A percentile compares a stretch with the other conserved stretches of the same genome.
phyloP scores from a whole-genome alignment of 345 rosid species.

The Eucalyptus rudis region DNA sequence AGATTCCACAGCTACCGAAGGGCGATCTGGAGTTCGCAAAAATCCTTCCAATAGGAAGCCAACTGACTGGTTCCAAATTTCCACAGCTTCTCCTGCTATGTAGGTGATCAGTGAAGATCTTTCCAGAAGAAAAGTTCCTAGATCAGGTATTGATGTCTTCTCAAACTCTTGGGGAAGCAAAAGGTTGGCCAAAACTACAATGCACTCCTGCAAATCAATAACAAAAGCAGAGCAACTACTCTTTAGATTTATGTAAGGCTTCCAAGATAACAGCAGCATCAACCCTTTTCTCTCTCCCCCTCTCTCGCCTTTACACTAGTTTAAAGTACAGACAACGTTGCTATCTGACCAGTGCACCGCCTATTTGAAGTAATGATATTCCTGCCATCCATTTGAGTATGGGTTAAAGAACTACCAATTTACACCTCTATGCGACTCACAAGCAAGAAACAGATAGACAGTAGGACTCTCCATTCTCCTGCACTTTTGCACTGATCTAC shows the following conservation, averaged over 20 bases:
- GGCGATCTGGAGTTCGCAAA: background rate
- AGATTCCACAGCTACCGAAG: background rate
- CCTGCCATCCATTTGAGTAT: background rate
- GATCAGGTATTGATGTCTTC: background rate
- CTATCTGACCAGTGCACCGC: background rate
- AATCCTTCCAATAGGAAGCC: background rate
- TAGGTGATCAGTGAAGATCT: background rate
- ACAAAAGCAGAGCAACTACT: background rate
- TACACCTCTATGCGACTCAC: background rate
- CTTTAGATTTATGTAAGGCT: background rate
- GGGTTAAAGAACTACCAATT: background rate
- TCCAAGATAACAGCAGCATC: background rate
- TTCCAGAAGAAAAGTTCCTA: background rate
- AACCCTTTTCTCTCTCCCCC: background rate
- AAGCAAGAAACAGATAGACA: background rate
- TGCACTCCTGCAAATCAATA: background rate
- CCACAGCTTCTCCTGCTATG: background rate
- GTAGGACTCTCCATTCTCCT: background rate
- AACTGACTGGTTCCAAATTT: background rate
- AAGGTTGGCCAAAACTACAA: background rate
- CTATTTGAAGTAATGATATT: background rate
- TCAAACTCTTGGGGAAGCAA: background rate
- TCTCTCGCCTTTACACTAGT: background rate
- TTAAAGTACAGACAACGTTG: background rate
- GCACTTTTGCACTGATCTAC: background rate